Evolutionary conservation across 148 eudicot genomes (phyloP), one percentile per base, ranked within the genome.

Genomic region (Talinum fruticosum): DNA sequence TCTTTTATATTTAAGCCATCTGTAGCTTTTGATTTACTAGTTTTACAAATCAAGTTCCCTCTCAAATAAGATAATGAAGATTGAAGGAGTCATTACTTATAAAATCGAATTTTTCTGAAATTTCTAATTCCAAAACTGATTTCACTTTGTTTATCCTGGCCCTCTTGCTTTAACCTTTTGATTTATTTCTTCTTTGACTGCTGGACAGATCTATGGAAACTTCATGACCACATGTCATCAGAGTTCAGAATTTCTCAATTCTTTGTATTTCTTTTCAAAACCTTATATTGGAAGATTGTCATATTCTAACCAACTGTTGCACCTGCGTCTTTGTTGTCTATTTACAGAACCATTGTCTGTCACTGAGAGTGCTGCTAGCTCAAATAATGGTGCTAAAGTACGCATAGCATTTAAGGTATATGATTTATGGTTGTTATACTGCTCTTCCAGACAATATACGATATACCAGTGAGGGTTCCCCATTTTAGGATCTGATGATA

Each of bases 341-440:
- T 59, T 59, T 59, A 5, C 65, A 59, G 65, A 59, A 26, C 65
- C 65, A 59, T 59, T 59, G 24, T 54, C 61, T 4, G 61, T 54
- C 2, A 59, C 10, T 26, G 65, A 59, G 65, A 24, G 65, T 59
- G n/a, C 65, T 8, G 65, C 30, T 24, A 59, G 2, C 65, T 10
- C 65, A 6, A 24, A 21, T 1, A n/a, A 24, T 59, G 65, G 65
- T 24, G 65, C 65, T n/a, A 59, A 59, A 59, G 65, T 59, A 26
- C 65, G 65, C 29, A 24, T 59, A 24, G 65, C 65, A 59, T 59
- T 59, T 59, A 59, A 59, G 65, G 65, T 59, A 26, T 59, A 26
- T 8, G 26, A n/a, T 7, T 24, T 59, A n/a, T 59, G 65, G 2
- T 6, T 24, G 6, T 23, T 38, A 38, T 24, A 35, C 12, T 34